A percentile compares a stretch with the other conserved stretches of the same genome.
These are phyloP conservation scores for Pseudoneurospora amorphoporcata DNA, from an alignment of 495 filamentous ascomycete species.

Conservation along the genomic window DNA sequence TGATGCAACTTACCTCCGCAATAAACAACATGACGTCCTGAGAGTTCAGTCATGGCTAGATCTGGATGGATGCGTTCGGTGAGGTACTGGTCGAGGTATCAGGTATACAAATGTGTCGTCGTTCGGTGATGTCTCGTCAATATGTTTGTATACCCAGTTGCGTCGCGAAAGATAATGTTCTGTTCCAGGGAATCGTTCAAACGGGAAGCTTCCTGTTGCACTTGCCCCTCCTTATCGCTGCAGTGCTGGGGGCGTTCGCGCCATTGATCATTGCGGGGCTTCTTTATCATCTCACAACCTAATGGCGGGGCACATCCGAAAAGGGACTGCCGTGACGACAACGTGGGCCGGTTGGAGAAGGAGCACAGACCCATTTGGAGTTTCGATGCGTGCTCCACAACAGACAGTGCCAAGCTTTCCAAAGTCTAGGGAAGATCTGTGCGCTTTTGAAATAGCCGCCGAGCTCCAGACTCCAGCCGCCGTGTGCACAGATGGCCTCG, in stretches of 20 bases:
- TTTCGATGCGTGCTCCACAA: neutral
- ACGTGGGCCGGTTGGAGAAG: neutral
- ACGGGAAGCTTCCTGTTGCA: neutral
- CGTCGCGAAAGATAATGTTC: neutral
- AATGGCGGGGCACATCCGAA: neutral
- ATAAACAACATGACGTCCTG: conserved; percentile 19
- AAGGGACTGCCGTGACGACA: neutral
- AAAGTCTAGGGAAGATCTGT: neutral
- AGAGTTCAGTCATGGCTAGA: conserved; percentile 19
- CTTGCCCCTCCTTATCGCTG: neutral
- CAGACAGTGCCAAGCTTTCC: neutral
- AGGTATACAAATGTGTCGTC: neutral
- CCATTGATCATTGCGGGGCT: neutral
- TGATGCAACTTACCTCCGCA: conserved; percentile 22
- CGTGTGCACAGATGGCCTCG: neutral
- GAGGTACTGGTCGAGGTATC: neutral
- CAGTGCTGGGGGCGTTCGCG: neutral
- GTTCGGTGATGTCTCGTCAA: neutral
- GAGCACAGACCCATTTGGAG: neutral
- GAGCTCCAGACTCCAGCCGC: neutral
- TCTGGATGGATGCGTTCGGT: neutral
- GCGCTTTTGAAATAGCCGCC: neutral
- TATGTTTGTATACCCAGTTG: neutral
- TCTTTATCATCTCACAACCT: neutral
- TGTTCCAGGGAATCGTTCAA: neutral